Conservation (phyloP, 2,329 filamentous ascomycete genomes). For the Furcasterigmium sp. region DNA sequence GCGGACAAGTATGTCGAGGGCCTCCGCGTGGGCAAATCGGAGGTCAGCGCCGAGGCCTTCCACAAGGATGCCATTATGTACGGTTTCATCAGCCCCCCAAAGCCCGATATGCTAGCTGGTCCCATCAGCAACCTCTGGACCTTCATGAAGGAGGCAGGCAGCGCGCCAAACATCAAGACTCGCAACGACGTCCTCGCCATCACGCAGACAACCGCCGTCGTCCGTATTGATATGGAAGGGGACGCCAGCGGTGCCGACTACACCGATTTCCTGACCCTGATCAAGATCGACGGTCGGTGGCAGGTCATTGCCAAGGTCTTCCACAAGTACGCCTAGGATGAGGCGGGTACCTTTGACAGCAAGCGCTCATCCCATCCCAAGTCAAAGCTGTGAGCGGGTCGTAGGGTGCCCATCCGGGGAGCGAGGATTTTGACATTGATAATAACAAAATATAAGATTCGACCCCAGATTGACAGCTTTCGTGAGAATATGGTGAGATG, state of each 20-base stretch:
- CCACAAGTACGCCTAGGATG: conserved; percentile 2
- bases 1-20: conserved; percentile 8
- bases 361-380: too few relatives aligned
- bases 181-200: conserved; percentile 9
- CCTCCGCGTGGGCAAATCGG: conserved; percentile 1
- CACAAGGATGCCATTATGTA: conserved; percentile 10
- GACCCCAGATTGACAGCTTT: too few relatives aligned
- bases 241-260: conserved; percentile 5
- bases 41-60: conserved; percentile 6
- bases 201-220: conserved; percentile 11
- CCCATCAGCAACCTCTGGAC: too few relatives aligned
- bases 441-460: too few relatives aligned
- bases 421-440: too few relatives aligned
- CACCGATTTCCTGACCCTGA: conserved; percentile 10
- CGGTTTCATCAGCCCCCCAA: conserved; percentile 2
- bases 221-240: conserved; percentile 11
- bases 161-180: conserved; percentile 2
- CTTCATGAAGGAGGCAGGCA: too few relatives aligned
- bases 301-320: conserved; percentile 10
- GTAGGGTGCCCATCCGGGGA: too few relatives aligned
- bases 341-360: too few relatives aligned
- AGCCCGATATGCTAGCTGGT: conserved; percentile 2
- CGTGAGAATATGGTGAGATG: too few relatives aligned
- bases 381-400: conserved; percentile 15
- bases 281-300: conserved; percentile 11